These are phyloP conservation scores for Collybia mongolica DNA, from an alignment of 768 basidiomycete genomes.

Conservation along the genomic window DNA sequence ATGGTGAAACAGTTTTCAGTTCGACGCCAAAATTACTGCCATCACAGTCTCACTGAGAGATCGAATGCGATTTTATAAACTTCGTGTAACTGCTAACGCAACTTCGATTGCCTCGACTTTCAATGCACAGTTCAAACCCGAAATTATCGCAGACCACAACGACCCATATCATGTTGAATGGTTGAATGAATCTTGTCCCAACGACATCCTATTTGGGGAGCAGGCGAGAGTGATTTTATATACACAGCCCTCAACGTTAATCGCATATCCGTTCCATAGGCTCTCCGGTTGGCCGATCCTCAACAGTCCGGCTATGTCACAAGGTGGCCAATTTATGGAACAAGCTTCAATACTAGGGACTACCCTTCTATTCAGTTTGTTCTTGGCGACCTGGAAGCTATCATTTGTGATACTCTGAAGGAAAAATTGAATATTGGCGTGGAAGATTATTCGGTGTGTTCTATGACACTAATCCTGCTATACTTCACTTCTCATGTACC, in stretches of 20 bases:
- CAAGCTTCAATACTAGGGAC: slow-evolving; percentile 78
- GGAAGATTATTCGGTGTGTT: slow-evolving; percentile 58
- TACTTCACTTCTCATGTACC: neutral
- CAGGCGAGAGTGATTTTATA: slow-evolving; percentile 38
- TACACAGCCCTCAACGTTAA: neutral
- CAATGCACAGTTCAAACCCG: slow-evolving; percentile 82
- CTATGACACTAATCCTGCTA: neutral
- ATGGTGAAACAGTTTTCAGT: slow-evolving; percentile 36
- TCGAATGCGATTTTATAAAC: slow-evolving; percentile 84
- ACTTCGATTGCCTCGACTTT: slow-evolving; percentile 70
- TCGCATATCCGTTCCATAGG: slow-evolving; percentile 38
- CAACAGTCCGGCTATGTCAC: slow-evolving; percentile 66
- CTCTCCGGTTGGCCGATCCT: slow-evolving; percentile 69
- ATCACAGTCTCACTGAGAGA: slow-evolving; percentile 74
- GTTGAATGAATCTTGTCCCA: slow-evolving; percentile 54
- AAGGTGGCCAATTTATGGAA: slow-evolving; percentile 80
- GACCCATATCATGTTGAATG: slow-evolving; percentile 85
- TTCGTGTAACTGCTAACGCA: slow-evolving; percentile 71
- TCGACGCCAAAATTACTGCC: slow-evolving; percentile 73
- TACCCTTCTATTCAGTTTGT: slow-evolving; percentile 71
- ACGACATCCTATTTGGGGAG: slow-evolving; percentile 68
- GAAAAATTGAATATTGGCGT: slow-evolving; percentile 55
- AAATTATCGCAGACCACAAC: slow-evolving; percentile 81
- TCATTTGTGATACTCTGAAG: slow-evolving; percentile 61
- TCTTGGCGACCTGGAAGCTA: slow-evolving; percentile 74